Conservation (phyloP, 1,284 basidiomycete genomes). For the Ustilago bromivora region DNA sequence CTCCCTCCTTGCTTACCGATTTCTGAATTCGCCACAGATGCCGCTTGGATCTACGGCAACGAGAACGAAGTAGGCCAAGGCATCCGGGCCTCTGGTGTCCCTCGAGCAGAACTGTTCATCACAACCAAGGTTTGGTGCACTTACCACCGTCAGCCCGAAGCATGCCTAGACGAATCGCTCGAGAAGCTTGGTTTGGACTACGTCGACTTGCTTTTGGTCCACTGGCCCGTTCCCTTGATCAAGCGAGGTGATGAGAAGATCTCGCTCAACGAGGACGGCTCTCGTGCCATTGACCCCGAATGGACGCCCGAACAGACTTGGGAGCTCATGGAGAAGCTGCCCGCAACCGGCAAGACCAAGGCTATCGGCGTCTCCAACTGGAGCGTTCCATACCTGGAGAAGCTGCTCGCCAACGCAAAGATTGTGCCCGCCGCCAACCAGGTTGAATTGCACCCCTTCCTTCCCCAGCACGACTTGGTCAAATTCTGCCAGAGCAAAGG, state of each 20-base stretch:
- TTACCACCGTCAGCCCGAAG: constrained; percentile 71
- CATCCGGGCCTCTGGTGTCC: constrained; percentile 78
- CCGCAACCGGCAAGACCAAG: constrained; percentile 78
- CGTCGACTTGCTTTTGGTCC: constrained; percentile 77
- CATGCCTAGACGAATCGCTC: constrained; percentile 79
- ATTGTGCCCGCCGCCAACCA: constrained; percentile 80
- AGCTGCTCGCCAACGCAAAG: constrained; percentile 74
- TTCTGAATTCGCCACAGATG: constrained; percentile 9
- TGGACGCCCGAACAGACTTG: constrained; percentile 81
- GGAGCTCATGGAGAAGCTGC: constrained; percentile 82
- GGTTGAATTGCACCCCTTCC: constrained; percentile 61
- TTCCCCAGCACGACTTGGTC: constrained; percentile 83
- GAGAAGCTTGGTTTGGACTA: constrained; percentile 81
- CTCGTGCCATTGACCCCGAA: constrained; percentile 75
- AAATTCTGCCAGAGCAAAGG: constrained; percentile 73
- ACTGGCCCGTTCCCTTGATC: constrained; percentile 74
- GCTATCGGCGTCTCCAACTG: constrained; percentile 77
- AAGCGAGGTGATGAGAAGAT: constrained; percentile 76
- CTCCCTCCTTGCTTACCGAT: background rate
- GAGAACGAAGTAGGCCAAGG: constrained; percentile 87
- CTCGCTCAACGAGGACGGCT: constrained; percentile 76
- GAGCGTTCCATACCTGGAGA: constrained; percentile 58
- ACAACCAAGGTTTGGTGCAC: constrained; percentile 81
- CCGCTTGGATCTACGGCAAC: constrained; percentile 72
- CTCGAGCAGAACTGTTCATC: constrained; percentile 83